phyloP scores from a whole-genome alignment of 2,329 filamentous ascomycete genomes.

The Penicillium thymicola region DNA sequence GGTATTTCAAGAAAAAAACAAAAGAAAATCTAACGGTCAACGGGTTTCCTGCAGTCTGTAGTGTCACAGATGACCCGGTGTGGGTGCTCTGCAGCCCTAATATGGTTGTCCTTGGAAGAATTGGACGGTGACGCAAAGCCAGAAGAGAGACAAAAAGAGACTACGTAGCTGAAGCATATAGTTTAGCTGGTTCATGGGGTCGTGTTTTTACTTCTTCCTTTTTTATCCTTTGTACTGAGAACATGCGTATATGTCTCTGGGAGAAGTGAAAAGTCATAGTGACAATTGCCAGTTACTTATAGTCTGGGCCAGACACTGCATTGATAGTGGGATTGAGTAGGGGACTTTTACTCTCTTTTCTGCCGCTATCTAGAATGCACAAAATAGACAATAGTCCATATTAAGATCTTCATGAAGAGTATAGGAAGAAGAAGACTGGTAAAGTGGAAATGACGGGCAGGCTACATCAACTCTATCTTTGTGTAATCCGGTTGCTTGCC shows the following conservation, averaged over 20 bases:
- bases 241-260: neutral
- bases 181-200: neutral
- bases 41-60: constrained; percentile 6
- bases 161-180: neutral
- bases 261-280: neutral
- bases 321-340: neutral
- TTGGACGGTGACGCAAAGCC: constrained; percentile 3
- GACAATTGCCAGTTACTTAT: neutral
- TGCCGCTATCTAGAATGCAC: constrained; percentile 10
- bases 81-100: constrained; percentile 6
- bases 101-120: constrained; percentile 5
- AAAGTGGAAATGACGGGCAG: constrained; percentile 16
- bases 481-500: constrained; percentile 15
- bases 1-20: neutral
- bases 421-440: neutral
- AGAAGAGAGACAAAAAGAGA: neutral
- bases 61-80: constrained; percentile 11
- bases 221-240: neutral
- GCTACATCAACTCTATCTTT: constrained; percentile 23
- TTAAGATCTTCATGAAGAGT: neutral
- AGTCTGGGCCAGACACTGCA: neutral
- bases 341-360: neutral
- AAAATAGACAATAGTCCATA: neutral
- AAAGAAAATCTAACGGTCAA: constrained; percentile 4
- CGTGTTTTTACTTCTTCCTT: neutral